Base-by-base conservation (phyloP, 2,329 filamentous ascomycete genomes). In the Fusarium chaquense region DNA sequence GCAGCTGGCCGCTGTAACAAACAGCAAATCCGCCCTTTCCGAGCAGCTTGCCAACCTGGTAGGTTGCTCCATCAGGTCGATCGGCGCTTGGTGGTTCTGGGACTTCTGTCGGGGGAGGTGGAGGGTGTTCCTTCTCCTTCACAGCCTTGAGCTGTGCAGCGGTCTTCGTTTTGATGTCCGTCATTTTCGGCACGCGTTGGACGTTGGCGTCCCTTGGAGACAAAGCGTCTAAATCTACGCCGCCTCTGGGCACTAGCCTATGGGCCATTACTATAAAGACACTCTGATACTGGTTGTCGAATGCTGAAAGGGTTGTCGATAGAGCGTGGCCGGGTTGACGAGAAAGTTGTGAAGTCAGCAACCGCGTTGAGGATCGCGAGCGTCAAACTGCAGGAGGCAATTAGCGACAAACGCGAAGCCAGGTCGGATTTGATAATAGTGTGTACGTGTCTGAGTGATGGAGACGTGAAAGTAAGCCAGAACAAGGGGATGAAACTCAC, bases 11-110 rank as follows among this genome's bases (percentile, higher is more conserved):
- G 72, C 90, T 88, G 76, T 94, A 92, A 81, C 92, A 94, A 66
- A 94, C 91, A 70, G 92, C 92, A 76, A 95, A 95, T 12, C 92
- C 92, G 47, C 92, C 92, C 80, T 93, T 94, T 28, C 92, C 92
- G 61, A 95, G 84, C 76, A 93, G 84, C 74, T 89, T 89, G 60
- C 91, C 91, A 33, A 92, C 89, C 73, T 91, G 87, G 82, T 94
- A 95, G 50, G 90, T 85, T 57, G 90, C 88, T 56, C 91, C 91
- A 81, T 90, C 84, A 58, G 85, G 87, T 56, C 90, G 89, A 78
- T 93, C 91, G 57, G 84, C 82, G 75, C 91, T 91, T 47, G 91
- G 84, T 22, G 89, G 89, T 77, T 91, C 89, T 24, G 81, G 78
- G 46, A 91, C 85, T 67, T 87, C 81, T 12, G 83, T 76, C 16